Conservation (phyloP, 2,329 filamentous ascomycete species). For the Xylaria sp. region DNA sequence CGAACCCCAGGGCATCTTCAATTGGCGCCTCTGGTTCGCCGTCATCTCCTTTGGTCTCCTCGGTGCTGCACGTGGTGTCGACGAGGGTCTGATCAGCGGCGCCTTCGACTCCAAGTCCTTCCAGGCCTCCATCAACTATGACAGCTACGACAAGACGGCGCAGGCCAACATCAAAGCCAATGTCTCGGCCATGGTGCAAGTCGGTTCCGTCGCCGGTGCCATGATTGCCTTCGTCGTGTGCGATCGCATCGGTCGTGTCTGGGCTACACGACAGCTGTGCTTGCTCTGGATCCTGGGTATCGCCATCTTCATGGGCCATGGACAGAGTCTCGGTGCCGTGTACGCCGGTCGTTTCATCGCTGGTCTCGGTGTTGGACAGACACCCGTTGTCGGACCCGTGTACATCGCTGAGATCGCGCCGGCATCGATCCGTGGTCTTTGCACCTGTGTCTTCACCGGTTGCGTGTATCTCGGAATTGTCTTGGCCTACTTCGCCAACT, state of each 20-base stretch:
- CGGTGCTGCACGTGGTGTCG: slow-evolving; percentile 71
- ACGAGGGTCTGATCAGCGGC: slow-evolving; percentile 72
- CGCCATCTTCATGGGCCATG: slow-evolving; percentile 51
- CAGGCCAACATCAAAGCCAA: slow-evolving; percentile 68
- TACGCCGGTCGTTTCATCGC: slow-evolving; percentile 64
- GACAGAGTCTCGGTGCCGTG: slow-evolving; percentile 51
- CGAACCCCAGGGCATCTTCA: slow-evolving; percentile 66
- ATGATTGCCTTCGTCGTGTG: slow-evolving; percentile 57
- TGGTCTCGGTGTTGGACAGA: slow-evolving; percentile 61
- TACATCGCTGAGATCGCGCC: slow-evolving; percentile 71
- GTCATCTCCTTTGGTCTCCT: slow-evolving; percentile 69
- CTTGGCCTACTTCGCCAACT: slow-evolving; percentile 71
- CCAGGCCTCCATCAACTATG: slow-evolving; percentile 52
- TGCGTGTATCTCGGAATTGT: slow-evolving; percentile 74
- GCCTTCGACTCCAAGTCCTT: slow-evolving; percentile 65
- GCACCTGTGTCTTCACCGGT: slow-evolving; percentile 64
- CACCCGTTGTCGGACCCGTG: slow-evolving; percentile 61
- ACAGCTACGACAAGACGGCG: slow-evolving; percentile 45
- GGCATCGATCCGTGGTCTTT: slow-evolving; percentile 64
- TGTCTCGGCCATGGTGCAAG: slow-evolving; percentile 76
- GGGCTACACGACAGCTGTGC: slow-evolving; percentile 55
- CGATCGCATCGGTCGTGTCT: slow-evolving; percentile 57
- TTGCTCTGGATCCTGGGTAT: slow-evolving; percentile 54
- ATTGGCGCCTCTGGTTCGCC: slow-evolving; percentile 74
- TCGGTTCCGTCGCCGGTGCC: slow-evolving; percentile 68